Percentiles rank a stretch among this genome's conserved stretches.
Conservation (phyloP, 495 filamentous ascomycete genomes). For the Penicillium lividum region DNA sequence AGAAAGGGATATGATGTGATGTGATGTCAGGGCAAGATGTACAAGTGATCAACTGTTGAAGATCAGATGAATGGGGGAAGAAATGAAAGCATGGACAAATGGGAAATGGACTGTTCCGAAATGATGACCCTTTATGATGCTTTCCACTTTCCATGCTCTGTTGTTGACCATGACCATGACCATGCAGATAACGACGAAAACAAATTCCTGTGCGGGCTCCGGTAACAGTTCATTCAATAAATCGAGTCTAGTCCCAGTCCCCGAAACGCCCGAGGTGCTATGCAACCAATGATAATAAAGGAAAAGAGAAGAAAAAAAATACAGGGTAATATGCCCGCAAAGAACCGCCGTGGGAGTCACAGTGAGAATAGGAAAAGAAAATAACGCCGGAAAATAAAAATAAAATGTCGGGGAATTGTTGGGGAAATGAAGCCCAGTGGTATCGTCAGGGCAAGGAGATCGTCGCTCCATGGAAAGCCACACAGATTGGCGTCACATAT, state of each 20-base stretch:
- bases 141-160: slow-evolving; percentile 31
- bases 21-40: slow-evolving; percentile 13
- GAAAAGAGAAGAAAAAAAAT: slow-evolving; percentile 15
- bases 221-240: slow-evolving; percentile 33
- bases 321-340: slow-evolving; percentile 23
- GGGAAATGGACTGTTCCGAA: slow-evolving; percentile 31
- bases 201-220: slow-evolving; percentile 31
- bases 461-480: slow-evolving; percentile 8
- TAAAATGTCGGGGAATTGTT: slow-evolving; percentile 3
- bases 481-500: slow-evolving; percentile 9
- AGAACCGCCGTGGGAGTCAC: slow-evolving; percentile 21
- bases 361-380: slow-evolving; percentile 6
- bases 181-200: slow-evolving; percentile 33
- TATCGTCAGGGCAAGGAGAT: slow-evolving; percentile 20
- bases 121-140: slow-evolving; percentile 24
- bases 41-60: slow-evolving; percentile 14
- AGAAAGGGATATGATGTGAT: not conserved
- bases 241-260: slow-evolving; percentile 38
- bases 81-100: slow-evolving; percentile 9
- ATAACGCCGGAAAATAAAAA: slow-evolving; percentile 5
- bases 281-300: slow-evolving; percentile 31
- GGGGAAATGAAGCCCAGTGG: slow-evolving; percentile 8
- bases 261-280: slow-evolving; percentile 38
- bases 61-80: slow-evolving; percentile 11
- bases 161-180: slow-evolving; percentile 27